Evolutionary conservation across 73 alveolate genomes (phyloP).

Genomic region (Paramecium tetraurelia): DNA sequence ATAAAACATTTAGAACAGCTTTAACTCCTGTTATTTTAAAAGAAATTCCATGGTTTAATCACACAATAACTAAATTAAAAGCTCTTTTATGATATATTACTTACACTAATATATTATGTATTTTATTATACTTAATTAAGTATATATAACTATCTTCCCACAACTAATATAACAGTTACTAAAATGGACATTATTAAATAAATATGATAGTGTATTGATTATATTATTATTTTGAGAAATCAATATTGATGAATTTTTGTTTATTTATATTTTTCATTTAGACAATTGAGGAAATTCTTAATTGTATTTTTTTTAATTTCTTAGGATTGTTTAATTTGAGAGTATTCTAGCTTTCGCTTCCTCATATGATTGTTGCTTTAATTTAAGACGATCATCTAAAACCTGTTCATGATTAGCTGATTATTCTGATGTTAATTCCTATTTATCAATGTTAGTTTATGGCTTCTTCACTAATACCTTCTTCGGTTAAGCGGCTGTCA

Average conservation of each 20-base stretch:
- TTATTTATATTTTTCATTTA: not conserved
- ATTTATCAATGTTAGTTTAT: not conserved
- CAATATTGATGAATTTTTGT: not conserved
- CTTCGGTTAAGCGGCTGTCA: not conserved
- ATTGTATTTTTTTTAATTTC: not conserved
- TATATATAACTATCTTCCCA: no score
- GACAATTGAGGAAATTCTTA: not conserved
- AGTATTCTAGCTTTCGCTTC: not conserved
- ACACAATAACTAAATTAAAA: not conserved
- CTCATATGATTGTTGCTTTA: not conserved
- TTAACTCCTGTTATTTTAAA: not conserved
- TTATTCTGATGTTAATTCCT: not conserved
- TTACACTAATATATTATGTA: not conserved
- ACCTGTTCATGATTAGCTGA: not conserved
- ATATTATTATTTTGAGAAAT: not conserved
- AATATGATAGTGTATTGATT: not conserved
- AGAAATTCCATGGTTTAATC: slow-evolving; percentile 27
- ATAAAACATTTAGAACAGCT: not conserved
- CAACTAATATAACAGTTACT: no score
- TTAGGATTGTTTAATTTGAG: not conserved
- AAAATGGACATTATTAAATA: not conserved
- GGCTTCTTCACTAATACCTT: not conserved
- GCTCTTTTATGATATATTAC: not conserved
- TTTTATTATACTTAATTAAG: not conserved
- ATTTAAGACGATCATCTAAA: slow-evolving; percentile 24